Base-by-base conservation (phyloP, 2,329 filamentous ascomycete genomes). In the Capronia epimyces region DNA sequence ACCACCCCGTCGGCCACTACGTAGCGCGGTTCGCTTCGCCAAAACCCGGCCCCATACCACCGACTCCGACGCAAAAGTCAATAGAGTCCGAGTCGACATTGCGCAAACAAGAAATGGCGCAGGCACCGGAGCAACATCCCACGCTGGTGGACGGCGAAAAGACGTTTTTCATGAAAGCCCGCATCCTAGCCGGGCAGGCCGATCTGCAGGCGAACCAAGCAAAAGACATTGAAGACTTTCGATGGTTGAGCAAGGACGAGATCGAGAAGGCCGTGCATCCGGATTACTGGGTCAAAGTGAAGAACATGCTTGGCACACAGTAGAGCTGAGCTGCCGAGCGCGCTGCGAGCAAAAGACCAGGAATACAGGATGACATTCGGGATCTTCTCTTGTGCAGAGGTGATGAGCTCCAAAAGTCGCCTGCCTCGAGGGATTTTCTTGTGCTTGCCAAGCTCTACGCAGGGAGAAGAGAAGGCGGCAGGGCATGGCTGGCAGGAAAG, bases 111-210 rank as follows among this genome's bases (percentile, higher is more conserved):
- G 49, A 55, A 18, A 29, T 53, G 9, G 50, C 51, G 4, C 36
- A 40, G n/a, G 41, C 18, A 37, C 52, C 21, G 36, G 43, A 7
- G 27, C 66, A 37, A 20, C 18, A 37, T 37, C 15, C 15, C 15
- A 5, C 15, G 15, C 55, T 74, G 59, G 69, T 77, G 49, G 71
- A 77, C 50, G 89, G 87, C 47, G 80, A 86, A 64, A 96, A 95
- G 78, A 84, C 83, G 2, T 98, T 98, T 71, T 96, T 95, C 78
- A 81, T 97, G 76, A 97, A 97, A 77, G 87, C 83, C 44, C 82
- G 93, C 57, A 97, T 98, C 68, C 88, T 97, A 86, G 89, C 90
- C 27, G 93, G 93, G n/a, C 93, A 97, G 72, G 89, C 86, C 24
- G 80, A 95, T 68, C 69, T 97, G 46, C n/a, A 27, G 9, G 22